Conservation (phyloP, 768 basidiomycete genomes). For the Leccinum arenicola region DNA sequence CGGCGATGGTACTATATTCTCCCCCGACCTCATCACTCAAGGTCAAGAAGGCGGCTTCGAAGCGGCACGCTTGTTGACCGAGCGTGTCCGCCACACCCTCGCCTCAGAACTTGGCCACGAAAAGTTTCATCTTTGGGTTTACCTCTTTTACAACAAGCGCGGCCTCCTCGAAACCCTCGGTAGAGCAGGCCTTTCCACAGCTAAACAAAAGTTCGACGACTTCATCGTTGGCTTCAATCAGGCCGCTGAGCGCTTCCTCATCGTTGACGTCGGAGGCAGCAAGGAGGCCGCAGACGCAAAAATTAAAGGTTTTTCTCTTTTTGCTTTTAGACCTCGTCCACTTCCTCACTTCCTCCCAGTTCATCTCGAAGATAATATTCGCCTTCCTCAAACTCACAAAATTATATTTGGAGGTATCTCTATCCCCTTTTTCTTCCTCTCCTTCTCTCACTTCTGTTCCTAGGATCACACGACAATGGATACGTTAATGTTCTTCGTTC, state of each 20-base stretch:
- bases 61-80: slow-evolving; percentile 49
- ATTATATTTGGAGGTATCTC: slow-evolving; percentile 63
- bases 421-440: slow-evolving; percentile 4
- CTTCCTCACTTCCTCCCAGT: slow-evolving; percentile 28
- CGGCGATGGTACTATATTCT: slow-evolving; percentile 63
- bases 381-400: slow-evolving; percentile 62
- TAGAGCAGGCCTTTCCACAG: slow-evolving; percentile 32
- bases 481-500: slow-evolving; percentile 62
- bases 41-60: slow-evolving; percentile 57
- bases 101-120: slow-evolving; percentile 21
- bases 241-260: slow-evolving; percentile 60
- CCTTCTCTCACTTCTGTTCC: not conserved
- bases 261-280: slow-evolving; percentile 66
- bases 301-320: slow-evolving; percentile 53
- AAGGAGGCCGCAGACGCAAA: slow-evolving; percentile 79
- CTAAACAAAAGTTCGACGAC: slow-evolving; percentile 51
- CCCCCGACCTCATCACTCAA: slow-evolving; percentile 46
- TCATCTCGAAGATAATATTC: slow-evolving; percentile 37
- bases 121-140: slow-evolving; percentile 54
- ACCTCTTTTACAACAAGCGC: slow-evolving; percentile 61
- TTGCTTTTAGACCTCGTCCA: not conserved
- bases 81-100: slow-evolving; percentile 26
- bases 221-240: slow-evolving; percentile 72
- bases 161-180: slow-evolving; percentile 53
- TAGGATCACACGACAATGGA: slow-evolving; percentile 74